Conservation (phyloP, 768 basidiomycete genomes). For the Serendipita indica region DNA sequence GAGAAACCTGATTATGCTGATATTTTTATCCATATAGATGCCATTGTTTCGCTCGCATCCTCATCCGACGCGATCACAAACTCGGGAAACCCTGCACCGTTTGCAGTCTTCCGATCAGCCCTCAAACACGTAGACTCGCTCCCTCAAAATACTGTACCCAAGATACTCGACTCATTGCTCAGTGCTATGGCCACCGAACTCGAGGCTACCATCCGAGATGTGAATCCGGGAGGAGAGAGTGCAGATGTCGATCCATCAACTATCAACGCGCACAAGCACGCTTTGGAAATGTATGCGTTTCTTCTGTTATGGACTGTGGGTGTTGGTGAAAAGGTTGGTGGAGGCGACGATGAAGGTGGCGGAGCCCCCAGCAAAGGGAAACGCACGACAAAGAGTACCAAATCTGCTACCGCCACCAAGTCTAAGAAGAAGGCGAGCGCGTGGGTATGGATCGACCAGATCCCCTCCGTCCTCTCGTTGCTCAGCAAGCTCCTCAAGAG, state of each 20-base stretch:
- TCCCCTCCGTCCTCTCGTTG: conserved; percentile 50
- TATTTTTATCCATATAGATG: conserved; percentile 32
- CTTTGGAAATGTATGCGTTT: conserved; percentile 87
- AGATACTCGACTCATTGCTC: conserved; percentile 72
- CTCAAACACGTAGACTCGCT: conserved; percentile 39
- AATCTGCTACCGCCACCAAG: conserved; percentile 23
- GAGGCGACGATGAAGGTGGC: conserved; percentile 31
- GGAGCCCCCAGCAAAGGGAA: conserved; percentile 24
- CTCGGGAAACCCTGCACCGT: conserved; percentile 24
- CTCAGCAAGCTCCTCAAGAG: conserved; percentile 53
- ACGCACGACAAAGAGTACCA: conserved; percentile 37
- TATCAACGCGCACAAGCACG: conserved; percentile 45
- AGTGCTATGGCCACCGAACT: conserved; percentile 63
- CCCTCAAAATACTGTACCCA: conserved; percentile 54
- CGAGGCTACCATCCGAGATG: conserved; percentile 52
- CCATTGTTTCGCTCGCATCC: conserved; percentile 67
- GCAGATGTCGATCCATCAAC: conserved; percentile 34
- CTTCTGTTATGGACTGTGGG: conserved; percentile 81
- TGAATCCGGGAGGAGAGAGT: conserved; percentile 37
- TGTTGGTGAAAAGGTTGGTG: conserved; percentile 64
- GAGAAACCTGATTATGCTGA: no score
- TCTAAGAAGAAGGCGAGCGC: conserved; percentile 25
- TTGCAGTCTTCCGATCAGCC: not conserved
- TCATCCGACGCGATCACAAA: conserved; percentile 59
- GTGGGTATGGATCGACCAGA: conserved; percentile 71